Evolutionary conservation across 306 rosid species (phyloP).

Genomic region (Medicago lupulina): DNA sequence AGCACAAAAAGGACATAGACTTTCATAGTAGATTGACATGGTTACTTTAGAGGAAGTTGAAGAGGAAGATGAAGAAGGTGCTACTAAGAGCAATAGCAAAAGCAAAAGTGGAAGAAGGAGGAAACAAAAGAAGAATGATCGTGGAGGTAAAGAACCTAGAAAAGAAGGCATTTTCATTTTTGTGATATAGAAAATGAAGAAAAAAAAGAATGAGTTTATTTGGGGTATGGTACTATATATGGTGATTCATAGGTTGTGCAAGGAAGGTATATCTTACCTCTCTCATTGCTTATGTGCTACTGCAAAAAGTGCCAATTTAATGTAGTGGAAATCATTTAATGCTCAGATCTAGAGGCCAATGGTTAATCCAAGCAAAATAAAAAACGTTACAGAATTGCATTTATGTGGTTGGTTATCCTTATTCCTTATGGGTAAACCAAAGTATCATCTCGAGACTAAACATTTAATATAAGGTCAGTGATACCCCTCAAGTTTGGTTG

Average conservation of each 20-base stretch:
- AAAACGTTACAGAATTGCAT: neutral
- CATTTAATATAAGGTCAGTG: too few relatives aligned
- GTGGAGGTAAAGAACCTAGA: slow-evolving; percentile 63
- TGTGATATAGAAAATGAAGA: neutral
- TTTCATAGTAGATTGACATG: slow-evolving; percentile 76
- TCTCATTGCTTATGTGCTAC: slow-evolving; percentile 2
- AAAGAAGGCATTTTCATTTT: slow-evolving; percentile 46
- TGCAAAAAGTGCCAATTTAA: neutral
- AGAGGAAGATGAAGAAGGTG: slow-evolving; percentile 8
- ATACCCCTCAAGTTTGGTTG: too few relatives aligned
- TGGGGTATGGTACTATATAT: neutral
- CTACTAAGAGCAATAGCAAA: slow-evolving; percentile 42
- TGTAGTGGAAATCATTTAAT: slow-evolving; percentile 12
- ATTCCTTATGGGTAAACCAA: neutral
- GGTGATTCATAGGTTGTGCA: slow-evolving; percentile 6
- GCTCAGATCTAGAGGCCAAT: neutral
- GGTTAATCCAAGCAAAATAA: neutral
- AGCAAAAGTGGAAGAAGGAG: slow-evolving; percentile 48
- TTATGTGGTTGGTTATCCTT: neutral
- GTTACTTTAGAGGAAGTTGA: slow-evolving; percentile 52
- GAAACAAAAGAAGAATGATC: slow-evolving; percentile 64
- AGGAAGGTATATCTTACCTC: slow-evolving; percentile 34
- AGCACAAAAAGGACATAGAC: slow-evolving; percentile 84
- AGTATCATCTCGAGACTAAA: too few relatives aligned
- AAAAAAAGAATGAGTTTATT: neutral